Conservation (phyloP, 306 rosid genomes). For the Mimosa pudica region DNA sequence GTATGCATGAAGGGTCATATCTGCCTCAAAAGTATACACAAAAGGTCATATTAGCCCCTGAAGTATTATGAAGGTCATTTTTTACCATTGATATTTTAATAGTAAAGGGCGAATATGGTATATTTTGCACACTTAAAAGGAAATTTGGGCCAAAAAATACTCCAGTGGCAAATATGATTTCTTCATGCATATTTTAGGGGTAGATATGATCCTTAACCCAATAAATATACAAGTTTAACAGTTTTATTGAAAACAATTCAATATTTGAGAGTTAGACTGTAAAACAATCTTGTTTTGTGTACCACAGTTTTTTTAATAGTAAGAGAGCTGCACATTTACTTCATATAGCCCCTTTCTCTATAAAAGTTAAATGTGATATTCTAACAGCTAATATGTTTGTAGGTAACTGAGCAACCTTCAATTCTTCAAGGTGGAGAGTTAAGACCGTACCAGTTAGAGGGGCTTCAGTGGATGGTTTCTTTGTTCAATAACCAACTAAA, state of each 20-base stretch:
- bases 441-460: slow-evolving; percentile 92
- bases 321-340: neutral
- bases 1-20: no score
- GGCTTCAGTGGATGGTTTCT: slow-evolving; percentile 99
- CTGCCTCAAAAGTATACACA: no score
- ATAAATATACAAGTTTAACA: neutral
- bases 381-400: slow-evolving; percentile 38
- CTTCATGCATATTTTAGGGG: no score
- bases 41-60: no score
- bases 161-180: no score
- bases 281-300: neutral
- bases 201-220: no score
- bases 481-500: slow-evolving; percentile 93
- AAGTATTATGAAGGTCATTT: no score
- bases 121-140: no score
- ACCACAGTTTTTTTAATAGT: neutral
- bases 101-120: no score
- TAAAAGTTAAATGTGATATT: slow-evolving; percentile 31
- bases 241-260: slow-evolving; percentile 13
- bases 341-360: slow-evolving; percentile 22
- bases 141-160: no score
- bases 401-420: slow-evolving; percentile 98
- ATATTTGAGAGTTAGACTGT: neutral
- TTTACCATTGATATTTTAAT: no score
- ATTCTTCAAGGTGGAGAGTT: slow-evolving; percentile 95